Base-by-base conservation (phyloP, 2,329 filamentous ascomycete species). In the Stachybotrys echinatus region DNA sequence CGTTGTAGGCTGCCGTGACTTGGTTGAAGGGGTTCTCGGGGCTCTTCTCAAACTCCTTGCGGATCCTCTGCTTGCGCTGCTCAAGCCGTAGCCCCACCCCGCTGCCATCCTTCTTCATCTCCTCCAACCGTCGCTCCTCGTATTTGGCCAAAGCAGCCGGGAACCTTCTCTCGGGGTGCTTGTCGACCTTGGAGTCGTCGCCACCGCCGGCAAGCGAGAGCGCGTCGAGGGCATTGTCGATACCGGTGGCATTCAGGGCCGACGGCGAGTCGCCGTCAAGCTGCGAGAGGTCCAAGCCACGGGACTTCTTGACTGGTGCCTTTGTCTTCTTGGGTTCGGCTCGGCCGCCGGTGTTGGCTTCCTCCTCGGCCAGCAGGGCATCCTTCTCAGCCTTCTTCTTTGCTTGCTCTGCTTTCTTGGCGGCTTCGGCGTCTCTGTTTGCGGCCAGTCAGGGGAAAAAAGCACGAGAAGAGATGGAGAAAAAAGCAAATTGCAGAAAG, bases 11-110 rank as follows among this genome's bases (percentile, higher is more conserved):
- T 2, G 84, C 88, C 47, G 75, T 82, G 17, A 86, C 84, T 73
- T 95, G 89, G 72, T 96, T 96, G 73, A 95, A 94, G 14, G 94
- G 94, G 68, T 99, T 99, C 61, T 97, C 92, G 2, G 89, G 86
- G 62, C 88, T 88, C 76, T 90, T 95, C 70, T 95, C 88, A 68
- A 97, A 99, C 73, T 97, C 94, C 76, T 95, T 95, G 54, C 81
- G 73, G 58, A 95, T 88, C 63, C 85, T 78, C 55, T 92, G 88
- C 61, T 92, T 85, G 70, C 88, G 87, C 79, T 96, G 92, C 59
- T 95, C 83, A 59, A 88, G 76, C 50, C 92, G 77, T 64, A 97
- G 69, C 1, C 89, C 90, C 50, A 87, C 68, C 19, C 77, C 79
- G 58, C 74, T 84, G 48, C 86, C 88, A 67, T 96, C 91, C 49